These are phyloP conservation scores for Coemansia sp. DNA, from an alignment of 192 early-diverging fungal species.

Conservation along the genomic window DNA sequence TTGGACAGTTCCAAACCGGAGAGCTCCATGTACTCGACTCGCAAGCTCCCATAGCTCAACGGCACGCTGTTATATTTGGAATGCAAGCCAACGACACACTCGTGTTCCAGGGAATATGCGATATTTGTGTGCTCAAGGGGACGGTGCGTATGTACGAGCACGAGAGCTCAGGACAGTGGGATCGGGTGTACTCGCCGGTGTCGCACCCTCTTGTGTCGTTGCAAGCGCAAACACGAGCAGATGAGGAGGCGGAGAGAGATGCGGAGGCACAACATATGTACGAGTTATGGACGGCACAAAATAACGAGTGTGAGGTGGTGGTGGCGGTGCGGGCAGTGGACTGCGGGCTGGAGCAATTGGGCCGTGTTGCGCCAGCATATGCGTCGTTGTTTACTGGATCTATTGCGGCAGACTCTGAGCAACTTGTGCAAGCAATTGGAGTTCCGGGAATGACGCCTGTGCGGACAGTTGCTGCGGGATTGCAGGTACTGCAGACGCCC, in stretches of 20 bases:
- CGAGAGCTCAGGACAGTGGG: conserved; percentile 17
- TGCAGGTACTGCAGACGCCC: conserved; percentile 44
- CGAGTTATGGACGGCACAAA: conserved; percentile 16
- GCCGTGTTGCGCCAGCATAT: conserved; percentile 29
- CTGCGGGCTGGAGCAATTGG: conserved; percentile 45
- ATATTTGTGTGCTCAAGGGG: conserved; percentile 40
- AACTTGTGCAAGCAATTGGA: neutral
- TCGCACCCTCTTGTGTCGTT: conserved; percentile 42
- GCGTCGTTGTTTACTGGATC: conserved; percentile 6
- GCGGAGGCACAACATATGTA: conserved; percentile 13
- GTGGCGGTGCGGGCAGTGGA: conserved; percentile 33
- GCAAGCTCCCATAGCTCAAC: neutral
- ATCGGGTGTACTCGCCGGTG: conserved; percentile 51
- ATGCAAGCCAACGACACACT: conserved; percentile 19
- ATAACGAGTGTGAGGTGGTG: neutral
- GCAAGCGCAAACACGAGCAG: neutral
- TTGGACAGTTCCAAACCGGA: neutral
- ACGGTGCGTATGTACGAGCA: conserved; percentile 33
- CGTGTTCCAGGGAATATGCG: conserved; percentile 44
- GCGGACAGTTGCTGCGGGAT: conserved; percentile 20
- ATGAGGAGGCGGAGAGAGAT: neutral
- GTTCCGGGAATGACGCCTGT: conserved; percentile 10
- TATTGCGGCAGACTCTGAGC: neutral
- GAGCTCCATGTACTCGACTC: neutral
- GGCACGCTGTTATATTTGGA: conserved; percentile 27